These are phyloP conservation scores for Diaporthe sp. DNA, from an alignment of 2,329 filamentous ascomycete species.

Conservation along the genomic window DNA sequence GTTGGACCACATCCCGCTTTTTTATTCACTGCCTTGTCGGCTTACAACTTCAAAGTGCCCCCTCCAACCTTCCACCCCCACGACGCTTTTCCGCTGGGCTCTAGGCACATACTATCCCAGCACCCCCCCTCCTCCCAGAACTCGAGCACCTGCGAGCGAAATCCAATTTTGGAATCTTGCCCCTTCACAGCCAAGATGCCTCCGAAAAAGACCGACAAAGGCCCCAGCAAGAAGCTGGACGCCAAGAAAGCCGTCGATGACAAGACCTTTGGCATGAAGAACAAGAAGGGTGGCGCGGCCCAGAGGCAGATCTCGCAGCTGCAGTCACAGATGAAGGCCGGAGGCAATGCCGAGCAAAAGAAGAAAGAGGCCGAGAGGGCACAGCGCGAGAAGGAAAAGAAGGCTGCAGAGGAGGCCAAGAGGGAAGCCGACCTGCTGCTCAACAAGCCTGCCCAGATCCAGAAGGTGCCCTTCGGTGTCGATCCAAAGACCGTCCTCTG, in stretches of 20 bases:
- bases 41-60: slow-evolving; percentile 30
- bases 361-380: slow-evolving; percentile 78
- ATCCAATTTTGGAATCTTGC: neutral
- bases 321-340: slow-evolving; percentile 77
- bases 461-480: slow-evolving; percentile 97
- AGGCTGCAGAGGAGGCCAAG: slow-evolving; percentile 87
- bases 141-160: neutral
- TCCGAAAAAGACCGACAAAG: slow-evolving; percentile 75
- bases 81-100: slow-evolving; percentile 17
- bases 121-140: neutral
- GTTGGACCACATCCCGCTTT: slow-evolving; percentile 34
- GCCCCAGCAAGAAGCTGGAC: slow-evolving; percentile 67
- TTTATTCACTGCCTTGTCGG: slow-evolving; percentile 32
- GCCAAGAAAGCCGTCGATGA: slow-evolving; percentile 82
- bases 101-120: slow-evolving; percentile 1
- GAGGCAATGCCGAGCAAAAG: slow-evolving; percentile 90
- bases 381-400: slow-evolving; percentile 87
- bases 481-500: slow-evolving; percentile 98
- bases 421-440: slow-evolving; percentile 86
- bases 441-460: slow-evolving; percentile 92
- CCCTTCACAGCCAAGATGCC: slow-evolving; percentile 70
- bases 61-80: neutral
- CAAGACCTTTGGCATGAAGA: slow-evolving; percentile 99
- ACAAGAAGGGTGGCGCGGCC: slow-evolving; percentile 94
- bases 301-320: slow-evolving; percentile 93